Conservation (phyloP, 768 basidiomycete genomes). For the Crucibulum laeve region DNA sequence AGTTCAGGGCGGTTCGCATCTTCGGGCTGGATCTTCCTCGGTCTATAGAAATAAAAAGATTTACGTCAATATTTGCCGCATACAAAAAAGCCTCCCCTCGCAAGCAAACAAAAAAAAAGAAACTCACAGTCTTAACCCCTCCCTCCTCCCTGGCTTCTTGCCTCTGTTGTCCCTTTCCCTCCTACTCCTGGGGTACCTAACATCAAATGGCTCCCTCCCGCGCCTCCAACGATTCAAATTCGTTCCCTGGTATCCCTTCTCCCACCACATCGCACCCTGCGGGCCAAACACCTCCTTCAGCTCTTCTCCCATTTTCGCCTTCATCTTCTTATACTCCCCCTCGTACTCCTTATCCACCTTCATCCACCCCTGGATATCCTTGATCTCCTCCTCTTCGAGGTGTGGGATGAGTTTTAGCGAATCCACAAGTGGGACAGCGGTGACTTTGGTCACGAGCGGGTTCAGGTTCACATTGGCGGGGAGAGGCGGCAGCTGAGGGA, state of each 20-base stretch:
- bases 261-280: conserved; percentile 52
- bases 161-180: conserved; percentile 37
- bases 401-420: conserved; percentile 52
- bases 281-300: conserved; percentile 38
- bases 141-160: conserved; percentile 53
- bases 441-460: conserved; percentile 54
- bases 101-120: conserved; percentile 11
- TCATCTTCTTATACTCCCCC: conserved; percentile 40
- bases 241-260: conserved; percentile 43
- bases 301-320: conserved; percentile 49
- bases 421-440: conserved; percentile 54
- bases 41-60: conserved; percentile 33
- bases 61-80: too few relatives aligned
- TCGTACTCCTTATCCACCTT: conserved; percentile 58
- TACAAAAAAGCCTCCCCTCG: conserved; percentile 6
- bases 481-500: conserved; percentile 34
- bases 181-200: conserved; percentile 35
- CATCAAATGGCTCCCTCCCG: conserved; percentile 47
- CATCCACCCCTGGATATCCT: conserved; percentile 59
- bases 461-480: conserved; percentile 43
- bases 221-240: conserved; percentile 34
- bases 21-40: conserved; percentile 51
- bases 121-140: conserved; percentile 78
- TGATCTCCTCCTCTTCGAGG: conserved; percentile 46
- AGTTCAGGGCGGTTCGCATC: conserved; percentile 67